A percentile compares a stretch with the other conserved stretches of the same genome.
These are phyloP conservation scores for Aspergillus homomorphus DNA, from an alignment of 495 filamentous ascomycete species.

Conservation along the genomic window DNA sequence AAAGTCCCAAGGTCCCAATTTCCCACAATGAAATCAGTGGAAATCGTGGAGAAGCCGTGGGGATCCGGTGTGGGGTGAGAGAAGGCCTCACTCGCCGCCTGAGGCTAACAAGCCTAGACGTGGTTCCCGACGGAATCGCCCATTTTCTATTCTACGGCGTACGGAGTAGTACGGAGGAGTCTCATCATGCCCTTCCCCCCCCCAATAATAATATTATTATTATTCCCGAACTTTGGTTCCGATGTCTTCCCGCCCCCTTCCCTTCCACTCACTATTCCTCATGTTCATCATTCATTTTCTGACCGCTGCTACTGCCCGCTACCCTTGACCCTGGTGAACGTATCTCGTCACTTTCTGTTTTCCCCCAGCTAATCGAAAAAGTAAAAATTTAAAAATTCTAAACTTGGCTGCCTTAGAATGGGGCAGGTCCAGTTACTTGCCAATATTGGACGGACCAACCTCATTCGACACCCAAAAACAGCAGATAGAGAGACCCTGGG, in stretches of 20 bases:
- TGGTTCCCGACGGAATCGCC: constrained; percentile 14
- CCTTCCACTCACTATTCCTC: not conserved
- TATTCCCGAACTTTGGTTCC: not conserved
- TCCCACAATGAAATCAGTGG: not conserved
- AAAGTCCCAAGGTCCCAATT: not conserved
- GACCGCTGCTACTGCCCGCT: not conserved
- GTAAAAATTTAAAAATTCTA: not conserved
- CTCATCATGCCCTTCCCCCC: no score
- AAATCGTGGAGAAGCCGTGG: constrained; percentile 3
- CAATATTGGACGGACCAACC: constrained; percentile 9
- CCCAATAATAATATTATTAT: no score
- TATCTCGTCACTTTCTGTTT: constrained; percentile 4
- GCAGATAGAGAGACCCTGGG: constrained; percentile 4
- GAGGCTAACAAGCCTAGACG: not conserved
- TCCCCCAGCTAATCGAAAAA: no score
- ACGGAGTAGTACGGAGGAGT: no score
- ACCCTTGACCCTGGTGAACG: constrained; percentile 15
- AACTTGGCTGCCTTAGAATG: constrained; percentile 18
- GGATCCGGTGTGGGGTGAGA: constrained; percentile 3
- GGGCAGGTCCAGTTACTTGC: constrained; percentile 12
- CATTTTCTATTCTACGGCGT: no score
- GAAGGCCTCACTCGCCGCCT: not conserved
- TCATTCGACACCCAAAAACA: not conserved
- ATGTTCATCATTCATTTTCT: not conserved
- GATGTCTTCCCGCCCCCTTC: not conserved